Evolutionary conservation across 768 basidiomycete genomes (phyloP).

Genomic region (Tricholoma matsutake): DNA sequence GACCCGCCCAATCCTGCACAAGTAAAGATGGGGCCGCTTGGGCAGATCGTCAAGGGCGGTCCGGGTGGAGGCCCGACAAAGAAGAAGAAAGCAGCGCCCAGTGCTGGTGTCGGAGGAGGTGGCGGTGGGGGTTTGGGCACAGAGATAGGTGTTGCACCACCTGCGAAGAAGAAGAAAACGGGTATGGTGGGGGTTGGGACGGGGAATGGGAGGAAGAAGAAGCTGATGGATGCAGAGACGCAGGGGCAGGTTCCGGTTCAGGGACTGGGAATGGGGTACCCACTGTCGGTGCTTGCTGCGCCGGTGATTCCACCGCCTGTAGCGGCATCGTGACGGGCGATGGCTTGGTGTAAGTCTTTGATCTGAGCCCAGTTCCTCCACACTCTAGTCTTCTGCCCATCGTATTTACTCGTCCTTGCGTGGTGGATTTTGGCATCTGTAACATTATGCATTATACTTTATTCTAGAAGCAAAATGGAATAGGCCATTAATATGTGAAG

Average conservation of each 20-base stretch:
- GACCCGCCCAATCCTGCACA: constrained; percentile 57
- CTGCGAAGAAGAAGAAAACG: constrained; percentile 42
- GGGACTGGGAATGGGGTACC: constrained; percentile 2
- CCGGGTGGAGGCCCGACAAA: constrained; percentile 47
- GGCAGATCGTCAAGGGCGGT: constrained; percentile 62
- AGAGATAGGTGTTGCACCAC: constrained; percentile 20
- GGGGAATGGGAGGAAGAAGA: constrained; percentile 50
- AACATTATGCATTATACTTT: constrained; percentile 6
- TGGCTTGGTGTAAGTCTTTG: neutral
- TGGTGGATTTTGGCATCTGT: constrained; percentile 5
- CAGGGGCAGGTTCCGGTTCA: constrained; percentile 6
- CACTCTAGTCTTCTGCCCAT: neutral
- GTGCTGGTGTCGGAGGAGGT: constrained; percentile 21
- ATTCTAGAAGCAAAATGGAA: neutral
- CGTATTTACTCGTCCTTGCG: neutral
- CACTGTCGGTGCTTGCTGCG: neutral
- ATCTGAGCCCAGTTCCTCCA: neutral
- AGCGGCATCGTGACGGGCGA: constrained; percentile 3
- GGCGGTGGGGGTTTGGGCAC: constrained; percentile 20
- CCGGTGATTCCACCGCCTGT: constrained; percentile 7
- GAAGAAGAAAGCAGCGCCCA: constrained; percentile 48
- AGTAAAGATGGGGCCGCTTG: constrained; percentile 75
- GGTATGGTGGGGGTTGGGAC: constrained; percentile 37
- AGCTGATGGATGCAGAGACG: constrained; percentile 16
- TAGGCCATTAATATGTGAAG: neutral